These are phyloP conservation scores for Ceratobasidium sp. DNA, from an alignment of 1,284 basidiomycete species.

Conservation along the genomic window DNA sequence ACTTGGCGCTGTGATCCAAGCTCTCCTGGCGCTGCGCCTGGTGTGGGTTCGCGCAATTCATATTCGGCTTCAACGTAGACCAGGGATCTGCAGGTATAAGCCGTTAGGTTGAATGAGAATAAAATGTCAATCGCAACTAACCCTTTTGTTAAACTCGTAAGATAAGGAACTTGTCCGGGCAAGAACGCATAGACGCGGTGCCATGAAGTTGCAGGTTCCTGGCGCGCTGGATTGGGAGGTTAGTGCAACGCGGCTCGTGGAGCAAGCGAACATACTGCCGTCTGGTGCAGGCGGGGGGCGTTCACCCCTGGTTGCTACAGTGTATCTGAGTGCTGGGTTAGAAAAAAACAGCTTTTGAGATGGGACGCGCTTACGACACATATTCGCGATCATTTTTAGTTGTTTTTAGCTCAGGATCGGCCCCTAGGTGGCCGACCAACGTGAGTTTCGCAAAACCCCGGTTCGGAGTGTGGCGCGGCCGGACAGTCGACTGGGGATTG, in stretches of 20 bases:
- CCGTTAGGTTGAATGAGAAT: conserved; percentile 3
- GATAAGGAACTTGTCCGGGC: conserved; percentile 68
- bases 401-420: conserved; percentile 74
- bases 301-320: conserved; percentile 74
- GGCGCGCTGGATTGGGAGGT: conserved; percentile 62
- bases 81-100: conserved; percentile 56
- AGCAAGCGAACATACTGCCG: conserved; percentile 64
- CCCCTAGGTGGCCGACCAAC: conserved; percentile 79
- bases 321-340: conserved; percentile 60
- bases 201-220: conserved; percentile 72
- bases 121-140: conserved; percentile 18
- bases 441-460: conserved; percentile 73
- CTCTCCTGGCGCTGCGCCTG: conserved; percentile 70
- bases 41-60: conserved; percentile 78
- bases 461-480: not conserved
- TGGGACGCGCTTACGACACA: conserved; percentile 69
- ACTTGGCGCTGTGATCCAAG: conserved; percentile 81
- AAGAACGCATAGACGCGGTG: conserved; percentile 81
- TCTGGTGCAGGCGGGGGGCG: conserved; percentile 69
- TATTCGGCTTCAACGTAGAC: conserved; percentile 83
- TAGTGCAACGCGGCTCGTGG: not conserved
- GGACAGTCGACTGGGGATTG: conserved; percentile 1
- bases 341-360: conserved; percentile 51
- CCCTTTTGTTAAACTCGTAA: conserved; percentile 75
- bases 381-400: conserved; percentile 83